A percentile compares a stretch with the other conserved stretches of the same genome.
Evolutionary conservation across 345 rosid species (phyloP).

Genomic region (Raphanus raphanistrum): DNA sequence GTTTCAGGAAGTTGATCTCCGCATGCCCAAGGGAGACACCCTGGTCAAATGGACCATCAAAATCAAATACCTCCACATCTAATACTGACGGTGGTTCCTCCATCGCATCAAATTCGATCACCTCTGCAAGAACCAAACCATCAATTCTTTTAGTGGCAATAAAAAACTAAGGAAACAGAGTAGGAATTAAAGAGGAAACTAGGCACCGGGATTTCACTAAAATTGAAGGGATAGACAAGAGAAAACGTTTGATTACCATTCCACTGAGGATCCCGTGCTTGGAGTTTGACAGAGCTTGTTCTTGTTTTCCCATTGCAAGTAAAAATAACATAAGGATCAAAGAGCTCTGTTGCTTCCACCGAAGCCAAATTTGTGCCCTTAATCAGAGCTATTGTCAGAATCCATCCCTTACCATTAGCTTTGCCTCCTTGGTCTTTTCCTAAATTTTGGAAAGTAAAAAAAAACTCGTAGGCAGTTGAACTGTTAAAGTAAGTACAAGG

Average conservation of each 20-base stretch:
- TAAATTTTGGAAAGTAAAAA: slow-evolving; percentile 17
- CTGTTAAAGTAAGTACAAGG: not conserved
- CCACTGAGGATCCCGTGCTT: slow-evolving; percentile 79
- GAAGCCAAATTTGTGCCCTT: slow-evolving; percentile 69
- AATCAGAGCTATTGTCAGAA: slow-evolving; percentile 81
- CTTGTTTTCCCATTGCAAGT: slow-evolving; percentile 82
- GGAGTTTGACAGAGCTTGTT: slow-evolving; percentile 87
- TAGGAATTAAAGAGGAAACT: not conserved
- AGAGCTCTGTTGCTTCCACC: slow-evolving; percentile 51
- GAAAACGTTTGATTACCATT: slow-evolving; percentile 52
- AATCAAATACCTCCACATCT: slow-evolving; percentile 86
- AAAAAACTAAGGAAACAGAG: not conserved
- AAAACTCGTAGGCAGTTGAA: not conserved
- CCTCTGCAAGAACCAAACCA: slow-evolving; percentile 54
- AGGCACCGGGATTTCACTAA: not conserved
- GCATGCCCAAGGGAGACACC: slow-evolving; percentile 85
- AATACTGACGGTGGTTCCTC: slow-evolving; percentile 92
- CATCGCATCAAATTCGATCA: slow-evolving; percentile 92
- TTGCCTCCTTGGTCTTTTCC: slow-evolving; percentile 71
- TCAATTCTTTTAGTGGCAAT: not conserved
- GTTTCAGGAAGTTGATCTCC: slow-evolving; percentile 82
- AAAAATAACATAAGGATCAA: slow-evolving; percentile 81
- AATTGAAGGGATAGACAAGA: slow-evolving; percentile 7
- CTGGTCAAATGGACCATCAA: slow-evolving; percentile 90
- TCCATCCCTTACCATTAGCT: slow-evolving; percentile 84